Percentiles rank a stretch among this genome's conserved stretches.
These are phyloP conservation scores for Erodium maritimum DNA, from an alignment of 345 rosid species.

Conservation along the genomic window DNA sequence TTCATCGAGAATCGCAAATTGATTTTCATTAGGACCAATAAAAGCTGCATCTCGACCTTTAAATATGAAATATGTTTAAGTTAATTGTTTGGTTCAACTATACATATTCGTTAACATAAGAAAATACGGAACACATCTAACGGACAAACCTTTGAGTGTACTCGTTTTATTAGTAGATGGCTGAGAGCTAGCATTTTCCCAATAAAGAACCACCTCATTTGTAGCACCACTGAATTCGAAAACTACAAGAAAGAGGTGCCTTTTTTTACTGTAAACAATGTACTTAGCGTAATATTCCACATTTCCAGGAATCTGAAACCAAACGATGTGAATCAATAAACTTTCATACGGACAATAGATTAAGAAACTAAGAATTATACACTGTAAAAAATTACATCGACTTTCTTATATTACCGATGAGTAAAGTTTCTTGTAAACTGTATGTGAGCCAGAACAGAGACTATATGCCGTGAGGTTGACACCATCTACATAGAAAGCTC, in stretches of 20 bases:
- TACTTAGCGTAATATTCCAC: constrained; percentile 67
- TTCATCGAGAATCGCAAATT: constrained; percentile 87
- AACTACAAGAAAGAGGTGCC: constrained; percentile 66
- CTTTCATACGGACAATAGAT: background rate
- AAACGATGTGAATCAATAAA: constrained; percentile 5
- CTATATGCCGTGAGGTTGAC: constrained; percentile 74
- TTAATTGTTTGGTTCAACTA: constrained; percentile 2
- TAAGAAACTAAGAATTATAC: background rate
- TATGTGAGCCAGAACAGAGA: constrained; percentile 78
- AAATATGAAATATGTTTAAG: constrained; percentile 2
- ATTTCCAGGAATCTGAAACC: constrained; percentile 68
- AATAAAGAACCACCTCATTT: constrained; percentile 78
- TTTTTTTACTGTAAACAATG: constrained; percentile 62
- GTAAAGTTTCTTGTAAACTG: constrained; percentile 72
- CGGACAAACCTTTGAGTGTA: constrained; percentile 55
- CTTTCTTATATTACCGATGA: constrained; percentile 38
- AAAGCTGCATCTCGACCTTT: constrained; percentile 90
- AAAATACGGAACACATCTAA: constrained; percentile 4
- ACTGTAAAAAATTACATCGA: background rate
- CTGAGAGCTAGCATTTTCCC: constrained; percentile 74
- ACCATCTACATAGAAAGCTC: constrained; percentile 86
- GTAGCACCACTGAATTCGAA: constrained; percentile 79
- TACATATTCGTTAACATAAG: constrained; percentile 3
- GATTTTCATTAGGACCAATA: constrained; percentile 71
- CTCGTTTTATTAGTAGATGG: constrained; percentile 62